These are phyloP conservation scores for Euclidium syriacum DNA, from an alignment of 345 rosid species.

Conservation along the genomic window DNA sequence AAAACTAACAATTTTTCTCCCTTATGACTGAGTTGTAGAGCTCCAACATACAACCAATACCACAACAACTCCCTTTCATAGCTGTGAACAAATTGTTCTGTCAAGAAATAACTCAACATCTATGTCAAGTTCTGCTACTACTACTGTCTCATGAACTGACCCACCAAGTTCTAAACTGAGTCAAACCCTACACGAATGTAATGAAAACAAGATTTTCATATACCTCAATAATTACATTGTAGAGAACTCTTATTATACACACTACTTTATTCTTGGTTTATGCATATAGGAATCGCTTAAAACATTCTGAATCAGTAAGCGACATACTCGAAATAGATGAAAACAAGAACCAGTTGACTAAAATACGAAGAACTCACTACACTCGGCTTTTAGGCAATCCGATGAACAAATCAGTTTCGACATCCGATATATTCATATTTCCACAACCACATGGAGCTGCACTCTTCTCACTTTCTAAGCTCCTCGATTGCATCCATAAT, in stretches of 20 bases:
- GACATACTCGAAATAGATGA: not conserved
- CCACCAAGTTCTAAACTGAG: too few species aligned
- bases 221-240: not conserved
- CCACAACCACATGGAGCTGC: not conserved
- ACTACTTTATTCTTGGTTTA: not conserved
- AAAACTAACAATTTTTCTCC: too few species aligned
- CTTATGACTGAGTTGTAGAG: too few species aligned
- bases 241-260: not conserved
- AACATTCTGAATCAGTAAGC: not conserved
- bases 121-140: too few species aligned
- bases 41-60: too few species aligned
- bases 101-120: too few species aligned
- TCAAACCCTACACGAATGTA: too few species aligned
- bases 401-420: constrained; percentile 6
- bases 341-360: not conserved
- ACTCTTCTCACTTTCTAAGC: constrained; percentile 1
- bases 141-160: too few species aligned
- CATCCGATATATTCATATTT: not conserved
- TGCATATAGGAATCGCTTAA: not conserved
- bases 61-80: too few species aligned
- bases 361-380: not conserved
- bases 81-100: too few species aligned
- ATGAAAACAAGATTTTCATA: too few species aligned
- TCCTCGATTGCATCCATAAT: constrained; percentile 14
- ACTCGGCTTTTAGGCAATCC: not conserved